phyloP scores from a whole-genome alignment of 73 alveolate genomes.

The Tetrahymena elliotti region DNA sequence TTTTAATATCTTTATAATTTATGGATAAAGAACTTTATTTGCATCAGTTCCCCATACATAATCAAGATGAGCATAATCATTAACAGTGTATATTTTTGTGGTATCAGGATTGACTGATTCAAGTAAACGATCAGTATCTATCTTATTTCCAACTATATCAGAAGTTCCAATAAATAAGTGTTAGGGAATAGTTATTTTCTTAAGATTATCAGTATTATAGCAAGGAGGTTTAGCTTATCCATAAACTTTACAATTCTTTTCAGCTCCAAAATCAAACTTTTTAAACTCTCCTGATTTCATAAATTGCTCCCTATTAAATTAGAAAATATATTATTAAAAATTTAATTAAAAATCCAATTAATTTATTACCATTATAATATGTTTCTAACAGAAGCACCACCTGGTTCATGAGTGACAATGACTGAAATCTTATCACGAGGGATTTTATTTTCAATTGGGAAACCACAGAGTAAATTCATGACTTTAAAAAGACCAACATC shows the following conservation, averaged over 20 bases:
- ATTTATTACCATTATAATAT: conserved; percentile 6
- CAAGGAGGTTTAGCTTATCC: conserved; percentile 57
- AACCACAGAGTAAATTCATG: conserved; percentile 47
- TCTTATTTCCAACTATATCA: conserved; percentile 32
- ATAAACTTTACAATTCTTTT: conserved; percentile 48
- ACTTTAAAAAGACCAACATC: conserved; percentile 36
- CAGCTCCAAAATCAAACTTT: conserved; percentile 60
- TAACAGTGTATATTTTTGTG: not conserved
- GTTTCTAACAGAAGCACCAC: conserved; percentile 61
- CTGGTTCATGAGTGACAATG: conserved; percentile 68
- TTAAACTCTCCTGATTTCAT: conserved; percentile 46
- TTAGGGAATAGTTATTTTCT: conserved; percentile 24
- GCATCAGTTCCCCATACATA: conserved; percentile 55
- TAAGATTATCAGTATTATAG: conserved; percentile 51
- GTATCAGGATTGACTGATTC: conserved; percentile 1
- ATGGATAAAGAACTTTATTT: conserved; percentile 14
- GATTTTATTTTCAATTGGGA: conserved; percentile 39
- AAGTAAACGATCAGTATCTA: conserved; percentile 1
- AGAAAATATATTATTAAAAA: not conserved
- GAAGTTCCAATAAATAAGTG: conserved; percentile 22
- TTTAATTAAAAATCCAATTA: not conserved
- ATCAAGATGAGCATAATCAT: conserved; percentile 49
- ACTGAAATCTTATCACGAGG: conserved; percentile 55
- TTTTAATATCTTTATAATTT: not conserved
- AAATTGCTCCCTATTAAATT: conserved; percentile 61